Evolutionary conservation across 495 filamentous ascomycete genomes (phyloP).

Genomic region (Penicillium waksmanii): DNA sequence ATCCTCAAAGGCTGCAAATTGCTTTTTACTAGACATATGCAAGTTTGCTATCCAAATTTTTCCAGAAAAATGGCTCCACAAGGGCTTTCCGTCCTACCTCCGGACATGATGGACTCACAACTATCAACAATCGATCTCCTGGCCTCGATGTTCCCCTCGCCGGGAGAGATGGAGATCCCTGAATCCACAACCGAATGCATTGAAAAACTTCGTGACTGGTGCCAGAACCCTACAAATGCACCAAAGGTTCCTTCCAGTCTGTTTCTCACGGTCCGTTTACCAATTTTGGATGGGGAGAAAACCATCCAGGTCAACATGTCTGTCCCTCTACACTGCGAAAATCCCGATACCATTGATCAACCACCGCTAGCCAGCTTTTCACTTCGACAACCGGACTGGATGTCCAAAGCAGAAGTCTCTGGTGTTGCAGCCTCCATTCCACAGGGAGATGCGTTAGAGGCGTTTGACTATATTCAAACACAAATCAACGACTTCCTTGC

Average conservation of each 20-base stretch:
- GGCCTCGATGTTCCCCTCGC: constrained; percentile 40
- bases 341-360: constrained; percentile 26
- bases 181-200: constrained; percentile 35
- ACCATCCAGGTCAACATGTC: constrained; percentile 41
- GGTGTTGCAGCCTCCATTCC: constrained; percentile 34
- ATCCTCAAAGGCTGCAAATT: no score
- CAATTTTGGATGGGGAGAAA: constrained; percentile 32
- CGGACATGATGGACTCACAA: constrained; percentile 40
- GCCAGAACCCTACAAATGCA: constrained; percentile 20
- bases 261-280: constrained; percentile 30
- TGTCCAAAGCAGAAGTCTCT: constrained; percentile 44
- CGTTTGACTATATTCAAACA: constrained; percentile 39
- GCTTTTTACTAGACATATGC: no score
- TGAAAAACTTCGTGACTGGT: constrained; percentile 39
- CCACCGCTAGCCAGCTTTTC: constrained; percentile 34
- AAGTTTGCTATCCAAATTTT: not conserved
- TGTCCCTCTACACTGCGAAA: constrained; percentile 33
- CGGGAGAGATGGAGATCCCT: constrained; percentile 41
- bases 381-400: constrained; percentile 47
- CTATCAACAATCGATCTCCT: constrained; percentile 42
- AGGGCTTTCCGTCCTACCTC: constrained; percentile 21
- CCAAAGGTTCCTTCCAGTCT: constrained; percentile 32
- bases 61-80: constrained; percentile 23
- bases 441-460: constrained; percentile 34
- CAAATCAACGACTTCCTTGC: constrained; percentile 31